Base-by-base conservation (phyloP, 2,329 filamentous ascomycete genomes). In the Boeremia lycopersici region DNA sequence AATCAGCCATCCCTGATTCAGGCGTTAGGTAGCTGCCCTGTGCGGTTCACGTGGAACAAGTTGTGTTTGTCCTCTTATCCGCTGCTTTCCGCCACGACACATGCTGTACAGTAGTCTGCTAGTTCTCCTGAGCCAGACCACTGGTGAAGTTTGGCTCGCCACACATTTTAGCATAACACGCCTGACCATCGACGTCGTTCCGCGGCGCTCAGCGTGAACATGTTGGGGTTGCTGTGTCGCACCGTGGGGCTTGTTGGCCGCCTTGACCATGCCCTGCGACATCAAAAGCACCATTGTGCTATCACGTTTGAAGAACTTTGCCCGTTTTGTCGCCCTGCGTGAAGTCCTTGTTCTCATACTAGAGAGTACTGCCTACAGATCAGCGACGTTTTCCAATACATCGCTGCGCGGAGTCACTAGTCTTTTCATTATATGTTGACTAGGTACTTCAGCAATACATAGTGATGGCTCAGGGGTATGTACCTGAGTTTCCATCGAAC, bases 171-270 rank as follows among this genome's bases (percentile, higher is more conserved):
- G 40, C 51, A 49, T 11, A 13, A 34, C 9, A 40, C 41, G 46
- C 34, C 35, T 55, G 52, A 46, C 13, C 4, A 7, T 36, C 45
- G 41, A 35, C 30, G 15, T 15, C 9, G 4, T 29, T 17, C 28
- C 34, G 25, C 39, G 15, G 17, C 44, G 39, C 23, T 44, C 39
- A 34, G 39, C 31, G n/a, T 28, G 12, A 40, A 54, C 25, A 29
- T 34, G 40, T 29, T 48, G 45, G 9, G 33, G 15, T 13, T 13
- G n/a, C 13, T 15, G 31, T 25, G 51, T 54, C 51, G 35, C 51
- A 54, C 51, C 45, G 45, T 26, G 28, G 29, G 45, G 45, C 40
- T 39, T 33, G 40, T 44, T 44, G 45, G 45, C 51, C 49, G 51
- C 41, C 45, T 49, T 38, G 41, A 26, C 36, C 17, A 17, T 19